Evolutionary conservation across 1,284 basidiomycete species (phyloP).

Genomic region (Ganoderma leucocontextum): DNA sequence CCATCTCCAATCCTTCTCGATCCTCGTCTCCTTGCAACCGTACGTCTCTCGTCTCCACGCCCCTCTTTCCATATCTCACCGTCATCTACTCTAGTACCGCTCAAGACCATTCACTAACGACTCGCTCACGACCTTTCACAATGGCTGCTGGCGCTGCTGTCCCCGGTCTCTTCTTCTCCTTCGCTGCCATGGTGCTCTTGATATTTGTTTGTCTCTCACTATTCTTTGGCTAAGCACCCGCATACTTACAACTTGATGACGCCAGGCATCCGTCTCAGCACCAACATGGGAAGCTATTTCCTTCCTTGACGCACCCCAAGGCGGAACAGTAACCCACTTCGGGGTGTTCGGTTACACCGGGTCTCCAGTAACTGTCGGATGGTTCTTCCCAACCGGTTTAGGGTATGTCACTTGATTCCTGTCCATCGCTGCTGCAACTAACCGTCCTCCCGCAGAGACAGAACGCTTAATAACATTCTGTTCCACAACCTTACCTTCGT

Average conservation of each 20-base stretch:
- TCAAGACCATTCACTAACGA: conserved; percentile 6
- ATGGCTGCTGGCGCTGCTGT: conserved; percentile 52
- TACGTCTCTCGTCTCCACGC: conserved; percentile 14
- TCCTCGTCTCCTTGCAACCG: conserved; percentile 16
- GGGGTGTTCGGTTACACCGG: conserved; percentile 84
- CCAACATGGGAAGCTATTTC: conserved; percentile 78
- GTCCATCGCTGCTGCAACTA: background rate
- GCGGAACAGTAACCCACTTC: conserved; percentile 54
- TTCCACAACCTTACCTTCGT: conserved; percentile 76
- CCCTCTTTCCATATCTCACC: background rate
- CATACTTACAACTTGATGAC: conserved; percentile 8
- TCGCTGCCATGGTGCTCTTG: conserved; percentile 72
- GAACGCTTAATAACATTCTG: conserved; percentile 55
- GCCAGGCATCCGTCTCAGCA: conserved; percentile 67
- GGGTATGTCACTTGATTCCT: conserved; percentile 42
- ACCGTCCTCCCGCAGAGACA: conserved; percentile 38
- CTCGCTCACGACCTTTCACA: conserved; percentile 20
- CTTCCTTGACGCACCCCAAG: conserved; percentile 58
- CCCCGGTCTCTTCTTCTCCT: conserved; percentile 60
- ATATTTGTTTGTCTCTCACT: conserved; percentile 60
- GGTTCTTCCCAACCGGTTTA: conserved; percentile 54
- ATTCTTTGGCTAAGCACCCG: background rate
- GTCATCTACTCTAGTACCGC: conserved; percentile 4
- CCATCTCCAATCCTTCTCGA: conserved; percentile 10
- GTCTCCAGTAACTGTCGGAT: conserved; percentile 61